Evolutionary conservation across 1,284 basidiomycete species (phyloP).

Genomic region (Polyporus tsugae): DNA sequence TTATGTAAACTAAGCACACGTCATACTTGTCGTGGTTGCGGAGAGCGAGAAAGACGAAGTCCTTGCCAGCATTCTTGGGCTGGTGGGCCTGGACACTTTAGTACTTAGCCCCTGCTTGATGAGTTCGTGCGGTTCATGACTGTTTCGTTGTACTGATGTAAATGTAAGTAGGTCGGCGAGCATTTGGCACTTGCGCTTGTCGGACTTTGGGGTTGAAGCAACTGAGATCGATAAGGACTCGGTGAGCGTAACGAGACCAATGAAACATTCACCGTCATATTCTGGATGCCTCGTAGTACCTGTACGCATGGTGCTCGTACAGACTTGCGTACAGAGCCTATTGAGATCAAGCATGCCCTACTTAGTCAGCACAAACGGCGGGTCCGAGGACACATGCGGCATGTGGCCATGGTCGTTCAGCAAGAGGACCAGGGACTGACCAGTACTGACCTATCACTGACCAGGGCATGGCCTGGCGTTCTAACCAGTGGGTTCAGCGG

Average conservation of each 20-base stretch:
- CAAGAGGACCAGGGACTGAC: background rate
- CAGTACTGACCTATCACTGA: no score
- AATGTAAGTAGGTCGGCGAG: slow-evolving; percentile 50
- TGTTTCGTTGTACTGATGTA: slow-evolving; percentile 61
- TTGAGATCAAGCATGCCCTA: no score
- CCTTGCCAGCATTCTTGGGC: slow-evolving; percentile 72
- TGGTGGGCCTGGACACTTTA: slow-evolving; percentile 75
- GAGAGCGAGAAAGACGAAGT: slow-evolving; percentile 86
- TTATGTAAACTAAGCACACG: slow-evolving; percentile 87
- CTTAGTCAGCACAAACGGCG: background rate
- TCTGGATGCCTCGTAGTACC: slow-evolving; percentile 79
- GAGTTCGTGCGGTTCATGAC: slow-evolving; percentile 81
- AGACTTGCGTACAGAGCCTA: background rate
- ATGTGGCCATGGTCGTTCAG: background rate
- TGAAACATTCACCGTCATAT: slow-evolving; percentile 80
- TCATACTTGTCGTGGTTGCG: slow-evolving; percentile 87
- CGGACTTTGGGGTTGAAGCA: slow-evolving; percentile 45
- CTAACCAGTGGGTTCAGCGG: no score
- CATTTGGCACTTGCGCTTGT: slow-evolving; percentile 71
- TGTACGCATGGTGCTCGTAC: slow-evolving; percentile 87
- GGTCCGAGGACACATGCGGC: background rate
- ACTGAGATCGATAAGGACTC: no score
- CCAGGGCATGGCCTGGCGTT: no score
- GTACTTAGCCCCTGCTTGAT: slow-evolving; percentile 88
- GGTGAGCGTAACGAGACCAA: background rate